Evolutionary conservation across 371 early-diverging fungal species (phyloP).

Genomic region (Mortierella sp.): DNA sequence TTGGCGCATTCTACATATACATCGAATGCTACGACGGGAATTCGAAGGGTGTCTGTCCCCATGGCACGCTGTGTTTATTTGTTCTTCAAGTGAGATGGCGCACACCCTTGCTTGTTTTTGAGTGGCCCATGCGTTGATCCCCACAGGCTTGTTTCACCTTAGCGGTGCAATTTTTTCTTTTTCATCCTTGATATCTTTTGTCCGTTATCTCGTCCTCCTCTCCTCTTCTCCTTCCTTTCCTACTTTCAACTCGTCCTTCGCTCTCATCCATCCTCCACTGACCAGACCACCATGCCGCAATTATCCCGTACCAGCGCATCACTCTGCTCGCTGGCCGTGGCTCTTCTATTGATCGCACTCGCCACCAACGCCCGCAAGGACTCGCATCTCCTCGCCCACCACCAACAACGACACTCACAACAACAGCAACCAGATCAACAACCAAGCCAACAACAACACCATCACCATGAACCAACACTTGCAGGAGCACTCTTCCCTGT

Average conservation of each 20-base stretch:
- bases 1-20: too few relatives aligned
- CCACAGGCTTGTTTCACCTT: too few relatives aligned
- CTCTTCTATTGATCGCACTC: neutral
- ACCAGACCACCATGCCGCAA: neutral
- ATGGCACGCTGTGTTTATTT: too few relatives aligned
- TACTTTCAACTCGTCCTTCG: too few relatives aligned
- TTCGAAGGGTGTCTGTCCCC: too few relatives aligned
- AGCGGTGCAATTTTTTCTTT: neutral
- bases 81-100: too few relatives aligned
- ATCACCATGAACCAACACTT: slow-evolving; percentile 3
- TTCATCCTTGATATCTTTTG: neutral
- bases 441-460: neutral
- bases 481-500: slow-evolving; percentile 20
- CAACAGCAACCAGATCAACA: slow-evolving; percentile 2
- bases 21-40: too few relatives aligned
- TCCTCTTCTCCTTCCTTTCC: neutral
- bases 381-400: neutral
- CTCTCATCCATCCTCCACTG: neutral
- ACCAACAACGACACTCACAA: neutral
- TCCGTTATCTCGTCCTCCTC: neutral
- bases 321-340: neutral
- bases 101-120: too few relatives aligned
- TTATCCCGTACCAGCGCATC: neutral
- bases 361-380: neutral
- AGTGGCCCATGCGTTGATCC: too few relatives aligned